These are phyloP conservation scores for Arachnomyces sp. DNA, from an alignment of 2,329 filamentous ascomycete species.

Conservation along the genomic window DNA sequence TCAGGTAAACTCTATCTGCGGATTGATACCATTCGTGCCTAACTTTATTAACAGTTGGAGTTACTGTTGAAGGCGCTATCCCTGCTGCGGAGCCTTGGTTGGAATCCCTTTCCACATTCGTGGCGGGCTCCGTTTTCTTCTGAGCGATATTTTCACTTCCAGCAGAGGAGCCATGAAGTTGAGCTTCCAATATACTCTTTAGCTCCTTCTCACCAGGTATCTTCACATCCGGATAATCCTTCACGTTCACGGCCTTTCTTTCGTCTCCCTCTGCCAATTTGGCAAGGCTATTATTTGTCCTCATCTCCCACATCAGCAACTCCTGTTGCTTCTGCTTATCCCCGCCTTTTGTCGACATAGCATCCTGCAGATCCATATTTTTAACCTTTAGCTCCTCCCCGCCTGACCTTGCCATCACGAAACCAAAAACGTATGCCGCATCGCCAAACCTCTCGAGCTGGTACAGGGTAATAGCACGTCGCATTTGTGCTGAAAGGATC, in stretches of 20 bases:
- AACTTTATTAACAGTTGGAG: conserved; percentile 51
- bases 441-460: conserved; percentile 66
- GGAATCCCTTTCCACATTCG: not conserved
- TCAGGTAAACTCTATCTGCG: conserved; percentile 53
- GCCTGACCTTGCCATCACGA: conserved; percentile 45
- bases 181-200: conserved; percentile 25
- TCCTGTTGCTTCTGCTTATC: conserved; percentile 24
- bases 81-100: conserved; percentile 2
- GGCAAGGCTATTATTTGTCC: conserved; percentile 46
- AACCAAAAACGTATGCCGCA: conserved; percentile 61
- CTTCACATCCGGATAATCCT: conserved; percentile 47
- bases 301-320: conserved; percentile 52
- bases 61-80: conserved; percentile 34
- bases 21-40: conserved; percentile 65
- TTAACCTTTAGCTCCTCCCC: conserved; percentile 34
- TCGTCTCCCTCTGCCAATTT: conserved; percentile 44
- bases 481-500: conserved; percentile 73
- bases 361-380: conserved; percentile 22
- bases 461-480: conserved; percentile 67
- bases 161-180: conserved; percentile 16
- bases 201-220: conserved; percentile 35
- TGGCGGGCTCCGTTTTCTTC: conserved; percentile 6
- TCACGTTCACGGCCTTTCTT: conserved; percentile 36
- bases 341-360: conserved; percentile 18
- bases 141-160: conserved; percentile 4